Percentiles rank a stretch among this genome's conserved stretches.
Conservation (phyloP, 305 asterid species). For the Fraxinus sp. region DNA sequence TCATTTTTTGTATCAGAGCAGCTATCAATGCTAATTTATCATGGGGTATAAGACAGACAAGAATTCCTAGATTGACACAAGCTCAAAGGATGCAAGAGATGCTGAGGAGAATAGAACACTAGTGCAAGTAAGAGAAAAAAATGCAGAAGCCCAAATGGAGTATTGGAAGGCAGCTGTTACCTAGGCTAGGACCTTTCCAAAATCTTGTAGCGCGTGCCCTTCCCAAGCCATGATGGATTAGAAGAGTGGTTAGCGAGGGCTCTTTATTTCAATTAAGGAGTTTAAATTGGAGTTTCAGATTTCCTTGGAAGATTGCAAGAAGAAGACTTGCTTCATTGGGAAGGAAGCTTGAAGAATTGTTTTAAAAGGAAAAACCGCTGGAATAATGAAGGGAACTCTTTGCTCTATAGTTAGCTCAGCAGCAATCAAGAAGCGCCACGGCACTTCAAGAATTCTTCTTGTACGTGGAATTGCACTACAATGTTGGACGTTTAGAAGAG, state of each 20-base stretch:
- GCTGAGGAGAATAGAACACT: background rate
- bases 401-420: background rate
- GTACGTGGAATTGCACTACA: background rate
- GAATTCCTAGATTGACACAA: background rate
- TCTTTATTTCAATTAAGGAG: background rate
- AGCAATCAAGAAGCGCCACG: background rate
- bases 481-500: background rate
- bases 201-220: background rate
- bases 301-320: background rate
- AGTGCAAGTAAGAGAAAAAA: background rate
- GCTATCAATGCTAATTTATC: background rate
- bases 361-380: background rate
- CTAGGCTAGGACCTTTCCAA: background rate
- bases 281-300: background rate
- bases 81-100: background rate
- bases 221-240: background rate
- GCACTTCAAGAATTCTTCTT: background rate
- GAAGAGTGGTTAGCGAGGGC: background rate
- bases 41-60: background rate
- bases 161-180: background rate
- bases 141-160: background rate
- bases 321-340: background rate
- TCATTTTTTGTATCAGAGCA: background rate
- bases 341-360: background rate
- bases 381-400: background rate